Base-by-base conservation (phyloP, 2,329 filamentous ascomycete genomes). In the Elsinoe fawcettii region DNA sequence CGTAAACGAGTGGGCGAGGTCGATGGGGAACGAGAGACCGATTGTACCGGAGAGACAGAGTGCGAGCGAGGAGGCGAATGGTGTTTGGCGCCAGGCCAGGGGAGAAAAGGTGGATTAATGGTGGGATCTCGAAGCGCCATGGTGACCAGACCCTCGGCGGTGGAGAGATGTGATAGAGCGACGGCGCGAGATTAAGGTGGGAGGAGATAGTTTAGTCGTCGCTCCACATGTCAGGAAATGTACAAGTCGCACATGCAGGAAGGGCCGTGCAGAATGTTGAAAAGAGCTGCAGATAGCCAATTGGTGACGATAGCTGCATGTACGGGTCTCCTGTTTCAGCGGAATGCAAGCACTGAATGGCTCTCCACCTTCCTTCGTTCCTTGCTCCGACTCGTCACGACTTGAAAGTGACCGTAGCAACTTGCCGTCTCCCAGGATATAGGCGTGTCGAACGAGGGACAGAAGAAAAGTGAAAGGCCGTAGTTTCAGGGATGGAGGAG, bases 1-100 rank as follows among this genome's bases (percentile, higher is more conserved):
- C 61, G 59, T 32, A 62, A 60, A 7, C 66, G 64, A n/a, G 60
- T 58, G 2, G 66, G 65, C 27, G 68, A 69, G n/a, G 62, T 63
- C 1, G 66, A 67, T 11, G 63, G 49, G 16, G 68, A 64, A 27
- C 61, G 66, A 23, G 63, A 62, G 44, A 65, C 63, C n/a, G 60
- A 39, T 16, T 46, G 58, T 39, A 46, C 55, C 30, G 61, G 60
- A 30, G 55, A 55, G 4, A 61, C 58, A 32, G 65, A 63, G 16
- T 62, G 51, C 20, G 67, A 60, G 23, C 60, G 58, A 30, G n/a
- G 34, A 20, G 37, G 34, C 4, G 9, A 16, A 53, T 34, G 46
- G 20, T 30, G 25, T 34, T 44, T n/a, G 37, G 36, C 23, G 16
- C 25, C 46, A 53, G 51, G 53, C 25, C 16, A 46, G 41, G n/a